Conservation (phyloP, 2,329 filamentous ascomycete species). For the Fusarium solani-melongenae region DNA sequence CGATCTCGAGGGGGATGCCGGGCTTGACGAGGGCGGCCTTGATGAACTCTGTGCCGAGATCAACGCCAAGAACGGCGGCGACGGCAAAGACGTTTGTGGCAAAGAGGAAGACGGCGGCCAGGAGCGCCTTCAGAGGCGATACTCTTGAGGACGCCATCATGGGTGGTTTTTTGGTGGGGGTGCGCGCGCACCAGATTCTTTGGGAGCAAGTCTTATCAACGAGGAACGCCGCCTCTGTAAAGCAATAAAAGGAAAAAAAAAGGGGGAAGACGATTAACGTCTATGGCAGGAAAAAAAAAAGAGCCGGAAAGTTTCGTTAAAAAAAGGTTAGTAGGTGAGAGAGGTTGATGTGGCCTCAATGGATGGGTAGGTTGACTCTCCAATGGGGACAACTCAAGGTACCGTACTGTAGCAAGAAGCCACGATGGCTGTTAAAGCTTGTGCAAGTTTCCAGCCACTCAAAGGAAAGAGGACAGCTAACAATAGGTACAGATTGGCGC, state of each 20-base stretch:
- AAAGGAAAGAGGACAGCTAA: conserved; percentile 51
- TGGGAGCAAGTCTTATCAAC: conserved; percentile 11
- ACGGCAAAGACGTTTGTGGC: conserved; percentile 62
- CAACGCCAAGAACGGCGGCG: conserved; percentile 87
- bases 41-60: conserved; percentile 96
- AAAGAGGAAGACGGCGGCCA: conserved; percentile 52
- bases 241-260: conserved; percentile 10
- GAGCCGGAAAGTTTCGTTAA: conserved; percentile 26
- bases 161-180: conserved; percentile 35
- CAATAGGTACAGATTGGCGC: conserved; percentile 32
- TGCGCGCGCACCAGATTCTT: conserved; percentile 37
- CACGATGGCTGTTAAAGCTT: conserved; percentile 43
- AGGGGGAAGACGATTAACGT: conserved; percentile 29
- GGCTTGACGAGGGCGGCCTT: conserved; percentile 97
- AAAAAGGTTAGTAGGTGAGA: conserved; percentile 19
- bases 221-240: conserved; percentile 20
- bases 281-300: conserved; percentile 22
- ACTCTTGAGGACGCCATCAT: conserved; percentile 49
- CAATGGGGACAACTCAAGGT: conserved; percentile 20
- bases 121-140: conserved; percentile 53
- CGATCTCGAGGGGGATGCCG: conserved; percentile 95
- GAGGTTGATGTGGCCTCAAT: conserved; percentile 52
- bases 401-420: conserved; percentile 36
- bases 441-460: conserved; percentile 37
- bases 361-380: conserved; percentile 28